Conservation (phyloP, 1,284 basidiomycete genomes). For the Earliella scabrosa region DNA sequence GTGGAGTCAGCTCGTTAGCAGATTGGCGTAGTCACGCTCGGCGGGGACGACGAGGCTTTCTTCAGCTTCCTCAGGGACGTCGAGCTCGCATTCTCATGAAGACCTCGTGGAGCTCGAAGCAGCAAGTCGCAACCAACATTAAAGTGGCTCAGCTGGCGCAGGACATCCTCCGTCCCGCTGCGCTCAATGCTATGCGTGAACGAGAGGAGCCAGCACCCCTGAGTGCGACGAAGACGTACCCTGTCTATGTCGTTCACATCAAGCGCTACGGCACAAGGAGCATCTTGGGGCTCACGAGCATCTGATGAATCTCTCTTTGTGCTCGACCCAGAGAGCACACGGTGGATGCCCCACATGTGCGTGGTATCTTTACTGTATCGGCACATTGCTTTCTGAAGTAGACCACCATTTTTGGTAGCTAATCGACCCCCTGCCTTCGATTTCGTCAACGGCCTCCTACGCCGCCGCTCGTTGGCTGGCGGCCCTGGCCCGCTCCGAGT, state of each 20-base stretch:
- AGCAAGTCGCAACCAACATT: background rate
- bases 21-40: background rate
- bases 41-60: background rate
- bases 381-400: too few relatives aligned
- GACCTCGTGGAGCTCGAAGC: background rate
- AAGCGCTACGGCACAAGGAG: too few relatives aligned
- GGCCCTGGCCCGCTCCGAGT: too few relatives aligned
- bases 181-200: background rate
- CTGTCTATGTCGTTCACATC: too few relatives aligned
- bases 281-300: background rate
- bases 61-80: background rate
- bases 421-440: too few relatives aligned
- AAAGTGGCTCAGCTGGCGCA: background rate
- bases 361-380: too few relatives aligned
- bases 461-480: too few relatives aligned
- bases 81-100: background rate
- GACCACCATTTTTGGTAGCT: too few relatives aligned
- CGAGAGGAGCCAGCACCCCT: background rate
- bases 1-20: background rate
- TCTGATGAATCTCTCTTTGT: too few relatives aligned
- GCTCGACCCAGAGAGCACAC: too few relatives aligned
- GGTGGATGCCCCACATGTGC: too few relatives aligned
- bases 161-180: background rate
- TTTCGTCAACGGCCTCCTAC: too few relatives aligned
- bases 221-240: background rate